Percentiles rank a stretch among this genome's conserved stretches.
phyloP scores from a whole-genome alignment of 306 rosid species.

The Coriaria nepalensis region DNA sequence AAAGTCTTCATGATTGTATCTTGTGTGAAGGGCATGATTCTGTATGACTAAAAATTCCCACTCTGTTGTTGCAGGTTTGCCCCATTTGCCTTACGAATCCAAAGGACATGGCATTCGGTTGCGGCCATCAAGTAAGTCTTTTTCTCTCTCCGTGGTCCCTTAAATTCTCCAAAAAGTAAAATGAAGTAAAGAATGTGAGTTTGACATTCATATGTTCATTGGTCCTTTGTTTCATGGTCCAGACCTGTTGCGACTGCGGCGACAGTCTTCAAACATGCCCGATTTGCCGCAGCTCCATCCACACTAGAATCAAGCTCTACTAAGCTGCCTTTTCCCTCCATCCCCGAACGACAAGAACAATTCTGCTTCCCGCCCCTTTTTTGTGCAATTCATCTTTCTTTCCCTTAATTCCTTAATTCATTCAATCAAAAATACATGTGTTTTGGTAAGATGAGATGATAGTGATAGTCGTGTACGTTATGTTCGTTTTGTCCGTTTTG shows the following conservation, averaged over 20 bases:
- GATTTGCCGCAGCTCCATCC: conserved; percentile 63
- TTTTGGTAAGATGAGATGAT: too few species aligned
- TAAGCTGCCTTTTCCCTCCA: conserved; percentile 14
- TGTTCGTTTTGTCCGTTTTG: too few species aligned
- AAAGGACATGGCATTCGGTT: conserved; percentile 93
- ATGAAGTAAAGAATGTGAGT: not conserved
- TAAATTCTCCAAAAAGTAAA: not conserved
- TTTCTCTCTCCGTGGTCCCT: conserved; percentile 6
- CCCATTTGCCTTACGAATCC: conserved; percentile 66
- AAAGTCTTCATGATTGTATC: too few species aligned
- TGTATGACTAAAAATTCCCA: too few species aligned
- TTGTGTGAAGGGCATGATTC: too few species aligned
- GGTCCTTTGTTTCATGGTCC: conserved; percentile 15
- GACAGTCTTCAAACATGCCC: conserved; percentile 62
- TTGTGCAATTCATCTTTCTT: not conserved
- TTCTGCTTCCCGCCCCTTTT: not conserved
- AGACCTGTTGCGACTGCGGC: conserved; percentile 93
- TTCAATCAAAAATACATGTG: not conserved
- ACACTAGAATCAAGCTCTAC: conserved; percentile 69
- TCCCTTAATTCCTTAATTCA: not conserved
- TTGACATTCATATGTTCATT: not conserved
- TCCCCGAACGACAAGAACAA: not conserved
- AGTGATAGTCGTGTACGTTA: too few species aligned
- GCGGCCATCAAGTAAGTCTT: conserved; percentile 82
- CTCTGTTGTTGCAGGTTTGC: conserved; percentile 39